Evolutionary conservation across 139 green algal species (phyloP), one percentile per base, ranked within the genome.

Genomic region (Micromonas commoda): DNA sequence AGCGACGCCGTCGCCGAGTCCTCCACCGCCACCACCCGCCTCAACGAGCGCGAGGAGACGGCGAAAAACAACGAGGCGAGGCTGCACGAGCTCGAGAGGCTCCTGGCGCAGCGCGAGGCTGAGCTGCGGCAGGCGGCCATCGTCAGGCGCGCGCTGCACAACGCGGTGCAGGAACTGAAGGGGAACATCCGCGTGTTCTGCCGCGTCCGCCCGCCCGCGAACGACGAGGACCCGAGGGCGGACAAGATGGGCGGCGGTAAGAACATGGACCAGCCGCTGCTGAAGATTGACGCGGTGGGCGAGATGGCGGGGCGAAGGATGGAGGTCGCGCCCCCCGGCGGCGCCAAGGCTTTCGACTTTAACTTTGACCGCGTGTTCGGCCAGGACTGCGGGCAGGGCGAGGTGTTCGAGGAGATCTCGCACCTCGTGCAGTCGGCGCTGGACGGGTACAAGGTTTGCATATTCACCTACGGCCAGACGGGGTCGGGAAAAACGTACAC

Each of bases 351-450:
- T 51, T 69, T 61, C 28, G 35, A 75, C 0, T 91, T 91, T 65
- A 79, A 80, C 51, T 93, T 93, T 75, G 91, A 97, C 87, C 80
- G 85, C 21, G 91, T 95, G 33, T 99, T 98, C 85, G 84, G 72
- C 21, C 85, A 90, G 0, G 70, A 87, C 19, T 79, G 84, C 6
- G 79, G 51, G 1, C 91, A 92, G 80, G 87, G 89, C 26, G 77
- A 83, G 23, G 91, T 97, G 64, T 97, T 96, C 84, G 87, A 91
- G 67, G 93, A 97, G 79, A 92, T 96, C 71, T 88, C 87, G 29
- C 88, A 92, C 77, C 88, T 97, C 35, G 87, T 97, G 32, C 91
- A 91, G 79, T 90, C 78, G 64, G 92, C 91, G 2, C 79, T 97
- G 68, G 93, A 97, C 77, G 93, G 93, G 2, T 93, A 96, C 80